These are phyloP conservation scores for Leccinum fallax DNA, from an alignment of 1,284 basidiomycete genomes.

Conservation along the genomic window DNA sequence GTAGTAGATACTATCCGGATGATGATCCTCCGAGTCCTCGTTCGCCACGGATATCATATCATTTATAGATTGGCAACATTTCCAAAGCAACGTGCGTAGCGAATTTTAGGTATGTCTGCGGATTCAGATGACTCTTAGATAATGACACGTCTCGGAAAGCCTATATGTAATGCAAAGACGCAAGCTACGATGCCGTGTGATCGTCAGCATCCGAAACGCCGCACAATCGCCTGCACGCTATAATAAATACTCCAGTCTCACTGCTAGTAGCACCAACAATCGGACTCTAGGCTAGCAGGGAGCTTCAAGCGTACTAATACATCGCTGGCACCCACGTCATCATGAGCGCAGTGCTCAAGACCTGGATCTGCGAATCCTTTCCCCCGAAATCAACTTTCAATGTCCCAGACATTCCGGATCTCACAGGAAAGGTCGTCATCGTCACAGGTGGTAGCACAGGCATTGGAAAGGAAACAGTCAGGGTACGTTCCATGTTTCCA, in stretches of 20 bases:
- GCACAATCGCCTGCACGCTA: neutral
- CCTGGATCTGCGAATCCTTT: conserved; percentile 14
- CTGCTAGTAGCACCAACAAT: neutral
- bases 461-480: conserved; percentile 28
- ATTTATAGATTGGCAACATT: too few relatives aligned
- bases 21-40: too few relatives aligned
- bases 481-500: neutral
- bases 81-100: too few relatives aligned
- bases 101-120: too few relatives aligned
- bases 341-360: conserved; percentile 14
- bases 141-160: neutral
- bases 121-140: neutral
- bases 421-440: conserved; percentile 31
- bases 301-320: neutral
- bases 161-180: neutral
- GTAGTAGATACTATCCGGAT: too few relatives aligned
- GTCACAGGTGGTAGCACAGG: conserved; percentile 34
- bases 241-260: neutral
- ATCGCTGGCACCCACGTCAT: neutral
- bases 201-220: neutral
- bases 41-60: too few relatives aligned
- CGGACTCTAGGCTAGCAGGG: too few relatives aligned
- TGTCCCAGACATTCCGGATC: conserved; percentile 27
- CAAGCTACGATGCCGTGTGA: neutral
- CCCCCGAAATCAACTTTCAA: conserved; percentile 21